Evolutionary conservation across 768 basidiomycete genomes (phyloP).

Genomic region (Gloeophyllum trabeum): DNA sequence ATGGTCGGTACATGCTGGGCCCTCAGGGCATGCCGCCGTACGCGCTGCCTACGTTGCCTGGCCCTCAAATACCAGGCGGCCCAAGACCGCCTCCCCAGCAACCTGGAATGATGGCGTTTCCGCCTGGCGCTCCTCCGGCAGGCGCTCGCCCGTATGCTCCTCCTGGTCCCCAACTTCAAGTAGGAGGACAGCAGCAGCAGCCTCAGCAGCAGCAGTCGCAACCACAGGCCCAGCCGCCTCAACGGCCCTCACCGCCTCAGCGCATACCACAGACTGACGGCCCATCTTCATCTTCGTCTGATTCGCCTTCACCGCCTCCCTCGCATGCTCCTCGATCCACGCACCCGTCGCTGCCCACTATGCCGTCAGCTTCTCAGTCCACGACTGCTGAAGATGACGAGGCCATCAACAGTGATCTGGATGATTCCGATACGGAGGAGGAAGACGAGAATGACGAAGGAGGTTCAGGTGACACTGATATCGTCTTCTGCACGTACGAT

Average conservation of each 20-base stretch:
- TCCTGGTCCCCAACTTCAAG: neutral
- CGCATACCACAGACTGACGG: slow-evolving; percentile 76
- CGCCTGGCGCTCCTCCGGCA: slow-evolving; percentile 6
- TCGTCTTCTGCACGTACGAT: slow-evolving; percentile 97
- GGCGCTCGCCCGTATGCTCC: slow-evolving; percentile 3
- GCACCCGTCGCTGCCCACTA: slow-evolving; percentile 71
- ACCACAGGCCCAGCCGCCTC: too few relatives aligned
- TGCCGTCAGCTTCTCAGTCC: slow-evolving; percentile 25
- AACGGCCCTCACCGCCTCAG: neutral
- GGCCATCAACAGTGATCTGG: slow-evolving; percentile 92
- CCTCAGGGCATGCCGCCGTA: slow-evolving; percentile 33
- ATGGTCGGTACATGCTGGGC: slow-evolving; percentile 52
- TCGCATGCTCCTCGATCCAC: slow-evolving; percentile 58
- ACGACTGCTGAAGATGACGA: slow-evolving; percentile 48
- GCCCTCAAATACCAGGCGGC: slow-evolving; percentile 48
- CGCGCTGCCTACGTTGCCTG: slow-evolving; percentile 50
- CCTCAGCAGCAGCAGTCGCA: slow-evolving; percentile 10
- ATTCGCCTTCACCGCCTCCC: slow-evolving; percentile 61
- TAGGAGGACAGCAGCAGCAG: slow-evolving; percentile 5
- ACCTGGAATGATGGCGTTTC: slow-evolving; percentile 40
- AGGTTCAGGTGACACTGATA: slow-evolving; percentile 67
- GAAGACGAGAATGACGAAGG: slow-evolving; percentile 80
- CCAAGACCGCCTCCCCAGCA: slow-evolving; percentile 42
- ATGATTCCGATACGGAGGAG: slow-evolving; percentile 85
- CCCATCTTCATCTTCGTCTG: slow-evolving; percentile 56